Percentiles rank a stretch among this genome's conserved stretches.
Conservation (phyloP, 169 alveolate species). For the Plasmodium coatneyi region DNA sequence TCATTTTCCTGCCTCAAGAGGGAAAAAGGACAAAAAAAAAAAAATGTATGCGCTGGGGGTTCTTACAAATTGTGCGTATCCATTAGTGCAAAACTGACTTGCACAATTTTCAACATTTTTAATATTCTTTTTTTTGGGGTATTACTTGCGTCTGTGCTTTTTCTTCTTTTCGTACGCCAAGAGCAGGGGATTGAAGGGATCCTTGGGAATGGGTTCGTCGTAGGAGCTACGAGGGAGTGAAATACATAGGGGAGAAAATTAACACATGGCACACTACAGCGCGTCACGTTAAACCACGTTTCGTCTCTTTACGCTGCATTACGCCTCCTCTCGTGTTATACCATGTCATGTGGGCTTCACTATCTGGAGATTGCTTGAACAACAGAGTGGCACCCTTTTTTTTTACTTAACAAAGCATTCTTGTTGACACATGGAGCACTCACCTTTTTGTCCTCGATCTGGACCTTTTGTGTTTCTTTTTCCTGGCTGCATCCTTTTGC, state of each 20-base stretch:
- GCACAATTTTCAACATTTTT: not conserved
- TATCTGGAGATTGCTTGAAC: not conserved
- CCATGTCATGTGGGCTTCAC: not conserved
- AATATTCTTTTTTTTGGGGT: not conserved
- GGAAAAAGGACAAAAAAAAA: not conserved
- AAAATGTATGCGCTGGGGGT: not conserved
- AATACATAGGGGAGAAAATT: not conserved
- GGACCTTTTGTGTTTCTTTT: constrained; percentile 27
- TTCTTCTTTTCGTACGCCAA: constrained; percentile 58
- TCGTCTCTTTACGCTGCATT: not conserved
- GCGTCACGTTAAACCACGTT: not conserved
- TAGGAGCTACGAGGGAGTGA: constrained; percentile 8
- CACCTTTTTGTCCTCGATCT: constrained; percentile 28
- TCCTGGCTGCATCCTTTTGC: constrained; percentile 13
- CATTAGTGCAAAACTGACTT: not conserved
- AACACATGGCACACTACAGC: not conserved
- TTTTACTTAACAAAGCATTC: not conserved
- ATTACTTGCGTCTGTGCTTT: constrained; percentile 6
- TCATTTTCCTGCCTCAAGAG: constrained; percentile 3
- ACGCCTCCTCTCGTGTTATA: not conserved
- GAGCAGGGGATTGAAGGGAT: constrained; percentile 69
- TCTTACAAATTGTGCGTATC: not conserved
- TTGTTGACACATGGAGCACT: not conserved
- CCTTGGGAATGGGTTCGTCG: constrained; percentile 65
- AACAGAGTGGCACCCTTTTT: not conserved